Base-by-base conservation (phyloP, 257 asterid species). In the Primulina huaijiensis region DNA sequence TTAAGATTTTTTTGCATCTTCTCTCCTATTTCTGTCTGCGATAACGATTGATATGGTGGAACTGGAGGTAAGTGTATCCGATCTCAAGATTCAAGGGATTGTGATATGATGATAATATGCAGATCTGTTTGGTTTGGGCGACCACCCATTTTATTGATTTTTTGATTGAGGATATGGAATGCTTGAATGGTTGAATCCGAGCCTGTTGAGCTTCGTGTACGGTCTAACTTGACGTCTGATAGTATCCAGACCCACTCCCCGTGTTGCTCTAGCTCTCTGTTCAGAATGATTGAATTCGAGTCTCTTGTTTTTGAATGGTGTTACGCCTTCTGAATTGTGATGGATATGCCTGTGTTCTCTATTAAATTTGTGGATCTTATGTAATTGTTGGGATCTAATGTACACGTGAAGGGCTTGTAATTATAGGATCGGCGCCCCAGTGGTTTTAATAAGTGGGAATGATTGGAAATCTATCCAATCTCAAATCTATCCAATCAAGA, bases 401-500 rank as follows among this genome's bases (percentile, higher is more conserved):
- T 59, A 30, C 62, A 20, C 30, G 6, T 46, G 61, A 58, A 38
- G 21, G 38, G 52, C 37, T 56, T 43, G 30, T n/a, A n/a, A 66
- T 40, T 60, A 43, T 17, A 37, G 23, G 69, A 71, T 38, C 30
- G 40, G 62, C 60, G 38, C 30, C 75, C 19, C 31, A 30, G 19
- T 31, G 16, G 14, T 19, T 25, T 43, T 8, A 16, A 43, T 12
- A 38, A 38, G 5, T 50, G 57, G 21, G 57, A 73, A 59, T 12
- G 57, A n/a, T 60, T 46, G 34, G 20, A 53, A 34, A 67, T 50
- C 46, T 67, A 75, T 57, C 30, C 57, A 57, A 69, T 55, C 67
- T 21, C 23, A 53, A 34, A 67, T 52, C 46, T 67, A 75, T 58
- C 30, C 57, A 57, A 69, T 55, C 67, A 16, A 43, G 11, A 43